A percentile compares a stretch with the other conserved stretches of the same genome.
These are phyloP conservation scores for Tribonema minus DNA, from an alignment of 108 stramenopile genomes.

Conservation along the genomic window DNA sequence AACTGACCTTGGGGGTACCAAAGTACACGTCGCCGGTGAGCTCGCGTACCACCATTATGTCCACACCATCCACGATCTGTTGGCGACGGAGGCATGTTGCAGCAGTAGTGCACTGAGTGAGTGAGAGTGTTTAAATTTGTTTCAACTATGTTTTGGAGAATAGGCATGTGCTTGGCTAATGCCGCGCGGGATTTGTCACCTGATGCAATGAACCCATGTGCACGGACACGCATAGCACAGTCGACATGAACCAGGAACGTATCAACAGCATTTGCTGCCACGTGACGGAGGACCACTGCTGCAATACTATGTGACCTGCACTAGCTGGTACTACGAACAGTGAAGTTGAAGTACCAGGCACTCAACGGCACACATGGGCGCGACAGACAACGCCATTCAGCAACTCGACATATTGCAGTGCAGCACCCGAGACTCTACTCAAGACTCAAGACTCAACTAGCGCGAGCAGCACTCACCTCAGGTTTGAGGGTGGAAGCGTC, in stretches of 20 bases:
- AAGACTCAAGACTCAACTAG: not conserved
- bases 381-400: not conserved
- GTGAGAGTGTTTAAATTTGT: too few relatives aligned
- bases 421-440: not conserved
- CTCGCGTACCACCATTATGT: constrained; percentile 97
- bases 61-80: constrained; percentile 84
- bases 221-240: too few relatives aligned
- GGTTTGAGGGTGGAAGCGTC: constrained; percentile 89
- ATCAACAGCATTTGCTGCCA: not conserved
- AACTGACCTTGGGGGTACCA: constrained; percentile 84
- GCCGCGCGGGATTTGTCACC: too few relatives aligned
- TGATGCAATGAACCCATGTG: too few relatives aligned
- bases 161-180: too few relatives aligned
- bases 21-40: constrained; percentile 99
- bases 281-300: too few relatives aligned
- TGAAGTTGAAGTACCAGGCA: too few relatives aligned
- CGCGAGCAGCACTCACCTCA: not conserved
- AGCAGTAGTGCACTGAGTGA: too few relatives aligned
- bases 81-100: not conserved
- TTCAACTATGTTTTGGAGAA: too few relatives aligned
- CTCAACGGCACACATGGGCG: not conserved
- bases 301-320: too few relatives aligned
- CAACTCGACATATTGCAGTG: not conserved
- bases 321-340: too few relatives aligned
- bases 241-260: too few relatives aligned